Evolutionary conservation across 2,329 filamentous ascomycete species (phyloP).

Genomic region (Raffaelea deltoideospora): DNA sequence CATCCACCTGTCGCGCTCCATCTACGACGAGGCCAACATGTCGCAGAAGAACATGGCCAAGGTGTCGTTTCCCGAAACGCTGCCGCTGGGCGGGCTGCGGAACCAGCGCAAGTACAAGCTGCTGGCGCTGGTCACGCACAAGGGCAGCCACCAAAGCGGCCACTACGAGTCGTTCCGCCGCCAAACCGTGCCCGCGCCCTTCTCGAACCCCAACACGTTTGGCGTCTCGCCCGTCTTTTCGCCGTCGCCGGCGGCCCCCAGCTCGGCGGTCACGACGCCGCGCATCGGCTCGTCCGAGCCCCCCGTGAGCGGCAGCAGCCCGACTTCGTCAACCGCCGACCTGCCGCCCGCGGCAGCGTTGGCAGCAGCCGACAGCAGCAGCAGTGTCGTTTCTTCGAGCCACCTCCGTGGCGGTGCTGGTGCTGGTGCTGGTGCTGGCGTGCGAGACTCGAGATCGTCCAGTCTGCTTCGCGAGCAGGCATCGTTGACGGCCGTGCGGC

Average conservation of each 20-base stretch:
- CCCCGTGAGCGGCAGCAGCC: constrained; percentile 17
- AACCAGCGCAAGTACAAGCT: constrained; percentile 70
- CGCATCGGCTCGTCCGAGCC: constrained; percentile 15
- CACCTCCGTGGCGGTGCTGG: too few relatives aligned
- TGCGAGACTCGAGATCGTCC: neutral
- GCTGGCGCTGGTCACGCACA: constrained; percentile 79
- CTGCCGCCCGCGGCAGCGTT: constrained; percentile 25
- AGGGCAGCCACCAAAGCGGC: constrained; percentile 87
- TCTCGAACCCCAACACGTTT: constrained; percentile 68
- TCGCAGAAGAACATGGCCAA: constrained; percentile 93
- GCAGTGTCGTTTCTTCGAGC: too few relatives aligned
- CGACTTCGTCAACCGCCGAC: constrained; percentile 31
- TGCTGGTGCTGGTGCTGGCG: too few relatives aligned
- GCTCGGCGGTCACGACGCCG: constrained; percentile 34
- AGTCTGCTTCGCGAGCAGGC: constrained; percentile 4
- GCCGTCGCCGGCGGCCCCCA: constrained; percentile 36
- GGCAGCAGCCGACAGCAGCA: too few relatives aligned
- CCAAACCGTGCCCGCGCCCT: constrained; percentile 66
- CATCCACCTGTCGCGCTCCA: constrained; percentile 83
- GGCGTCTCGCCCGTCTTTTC: constrained; percentile 62
- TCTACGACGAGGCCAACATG: constrained; percentile 61
- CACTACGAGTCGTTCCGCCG: constrained; percentile 95
- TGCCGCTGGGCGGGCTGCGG: constrained; percentile 67
- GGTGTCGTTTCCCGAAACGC: constrained; percentile 76
- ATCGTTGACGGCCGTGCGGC: constrained; percentile 4